Base-by-base conservation (phyloP, 768 basidiomycete genomes). In the Tricholoma furcatifolium region DNA sequence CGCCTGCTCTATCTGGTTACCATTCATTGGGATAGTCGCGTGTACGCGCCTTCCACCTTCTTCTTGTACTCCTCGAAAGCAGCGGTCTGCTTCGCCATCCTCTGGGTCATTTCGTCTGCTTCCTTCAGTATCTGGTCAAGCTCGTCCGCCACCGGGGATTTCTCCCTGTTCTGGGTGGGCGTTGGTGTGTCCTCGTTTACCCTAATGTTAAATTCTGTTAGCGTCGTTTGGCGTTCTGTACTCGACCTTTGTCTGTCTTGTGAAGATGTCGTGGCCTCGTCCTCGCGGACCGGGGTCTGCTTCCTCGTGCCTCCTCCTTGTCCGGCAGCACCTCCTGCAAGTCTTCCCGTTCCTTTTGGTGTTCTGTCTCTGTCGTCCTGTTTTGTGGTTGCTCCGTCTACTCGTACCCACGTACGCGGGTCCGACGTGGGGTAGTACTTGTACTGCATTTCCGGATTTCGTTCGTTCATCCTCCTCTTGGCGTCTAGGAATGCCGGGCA, bases 401-500 rank as follows among this genome's bases (percentile, higher is more conserved):
- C 44, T 18, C 46, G 10, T n/a, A 38, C 50, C 59, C 58, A 59
- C 1, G 55, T 55, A 20, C 23, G 35, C 2, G 49, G 32, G 21
- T 62, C 58, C 2, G 39, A 35, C 9, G 53, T 42, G 1, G 51
- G 50, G 51, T 47, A 63, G 39, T 48, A 63, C 6, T 39, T 48
- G 45, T 59, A 61, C 10, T 47, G 45, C 3, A 51, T 43, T 9
- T 59, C 58, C 1, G 50, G 54, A n/a, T 47, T 50, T 1, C 60
- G 27, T 17, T 56, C 56, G 2, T 41, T 36, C 11, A 54, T 14
- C 7, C 18, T 18, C 24, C 49, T 35, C 14, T 59, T 45, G 6
- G 50, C 42, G 31, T 56, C 53, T 1, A 36, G 1, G 47, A 65
- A 68, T 0, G 53, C 18, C 0, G 67, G 66, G 48, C 68, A 70